Evolutionary conservation across 306 rosid genomes (phyloP).

Genomic region (Dryas drummondii): DNA sequence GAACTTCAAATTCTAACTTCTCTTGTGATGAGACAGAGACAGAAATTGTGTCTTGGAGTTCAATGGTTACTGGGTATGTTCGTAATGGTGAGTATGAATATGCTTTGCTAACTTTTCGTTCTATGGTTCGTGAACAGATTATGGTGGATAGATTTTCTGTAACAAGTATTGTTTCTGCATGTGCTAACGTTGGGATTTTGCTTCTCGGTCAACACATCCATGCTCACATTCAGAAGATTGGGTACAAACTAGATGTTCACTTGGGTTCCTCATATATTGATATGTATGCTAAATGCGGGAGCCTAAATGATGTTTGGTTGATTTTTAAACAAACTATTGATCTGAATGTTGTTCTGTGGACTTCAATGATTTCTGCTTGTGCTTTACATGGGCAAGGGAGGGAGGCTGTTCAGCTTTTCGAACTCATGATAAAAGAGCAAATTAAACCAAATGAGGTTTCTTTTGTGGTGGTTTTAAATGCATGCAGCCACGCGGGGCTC

Average conservation of each 20-base stretch:
- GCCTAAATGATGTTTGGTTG: conserved; percentile 55
- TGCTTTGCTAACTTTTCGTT: conserved; percentile 56
- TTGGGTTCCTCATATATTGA: conserved; percentile 67
- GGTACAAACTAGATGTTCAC: conserved; percentile 54
- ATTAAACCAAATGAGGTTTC: conserved; percentile 74
- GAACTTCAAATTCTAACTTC: conserved; percentile 25
- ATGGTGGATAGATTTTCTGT: conserved; percentile 60
- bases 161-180: conserved; percentile 69
- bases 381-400: conserved; percentile 73
- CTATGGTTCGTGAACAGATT: conserved; percentile 53
- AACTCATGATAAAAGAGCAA: conserved; percentile 57
- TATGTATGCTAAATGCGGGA: conserved; percentile 89
- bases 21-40: conserved; percentile 36
- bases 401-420: conserved; percentile 56
- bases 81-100: conserved; percentile 59
- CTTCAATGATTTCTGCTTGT: conserved; percentile 76
- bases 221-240: conserved; percentile 62
- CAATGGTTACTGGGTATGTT: conserved; percentile 75
- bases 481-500: conserved; percentile 86
- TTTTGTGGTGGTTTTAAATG: conserved; percentile 70
- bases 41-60: conserved; percentile 63
- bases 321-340: conserved; percentile 44
- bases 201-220: conserved; percentile 70
- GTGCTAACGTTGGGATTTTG: conserved; percentile 57
- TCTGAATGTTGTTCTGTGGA: conserved; percentile 70